A percentile compares a stretch with the other conserved stretches of the same genome.
Evolutionary conservation across 139 green algal genomes (phyloP).

Genomic region (Edaphochlamys debaryana): DNA sequence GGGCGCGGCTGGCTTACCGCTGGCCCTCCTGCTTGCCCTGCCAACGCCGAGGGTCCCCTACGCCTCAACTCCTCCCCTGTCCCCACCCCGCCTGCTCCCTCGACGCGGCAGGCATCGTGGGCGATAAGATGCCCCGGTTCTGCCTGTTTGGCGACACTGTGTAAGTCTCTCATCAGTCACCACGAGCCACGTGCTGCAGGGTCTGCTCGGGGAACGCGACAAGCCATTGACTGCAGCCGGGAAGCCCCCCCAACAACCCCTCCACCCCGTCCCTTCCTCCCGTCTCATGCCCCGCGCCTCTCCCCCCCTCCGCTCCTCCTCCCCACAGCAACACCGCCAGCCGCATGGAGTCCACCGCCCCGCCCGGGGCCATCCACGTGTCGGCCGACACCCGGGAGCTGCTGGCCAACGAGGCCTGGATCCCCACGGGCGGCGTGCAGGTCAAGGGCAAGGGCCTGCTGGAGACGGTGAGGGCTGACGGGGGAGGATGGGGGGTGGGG

Average conservation of each 20-base stretch:
- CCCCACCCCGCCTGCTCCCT: too few relatives aligned
- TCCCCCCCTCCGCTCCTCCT: not conserved
- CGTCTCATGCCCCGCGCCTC: not conserved
- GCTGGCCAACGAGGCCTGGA: slow-evolving; percentile 35
- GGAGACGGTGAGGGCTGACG: slow-evolving; percentile 3
- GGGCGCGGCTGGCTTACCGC: too few relatives aligned
- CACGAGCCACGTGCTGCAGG: not conserved
- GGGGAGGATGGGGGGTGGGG: too few relatives aligned
- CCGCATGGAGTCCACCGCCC: slow-evolving; percentile 40
- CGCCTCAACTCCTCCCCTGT: too few relatives aligned
- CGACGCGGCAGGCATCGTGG: too few relatives aligned
- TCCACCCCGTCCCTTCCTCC: not conserved
- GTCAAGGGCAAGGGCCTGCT: slow-evolving; percentile 47
- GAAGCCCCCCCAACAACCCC: too few relatives aligned
- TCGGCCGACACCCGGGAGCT: slow-evolving; percentile 27
- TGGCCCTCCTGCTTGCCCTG: too few relatives aligned
- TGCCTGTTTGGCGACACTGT: slow-evolving; percentile 40
- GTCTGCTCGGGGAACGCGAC: not conserved
- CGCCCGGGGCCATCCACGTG: slow-evolving; percentile 39
- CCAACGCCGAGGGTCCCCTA: too few relatives aligned
- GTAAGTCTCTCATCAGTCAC: not conserved
- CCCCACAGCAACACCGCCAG: slow-evolving; percentile 32
- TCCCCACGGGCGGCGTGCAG: slow-evolving; percentile 31
- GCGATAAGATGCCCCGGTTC: slow-evolving; percentile 36
- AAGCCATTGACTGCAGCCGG: not conserved